A percentile compares a stretch with the other conserved stretches of the same genome.
phyloP scores from a whole-genome alignment of 257 asterid genomes.

The Solanum paucissectum region DNA sequence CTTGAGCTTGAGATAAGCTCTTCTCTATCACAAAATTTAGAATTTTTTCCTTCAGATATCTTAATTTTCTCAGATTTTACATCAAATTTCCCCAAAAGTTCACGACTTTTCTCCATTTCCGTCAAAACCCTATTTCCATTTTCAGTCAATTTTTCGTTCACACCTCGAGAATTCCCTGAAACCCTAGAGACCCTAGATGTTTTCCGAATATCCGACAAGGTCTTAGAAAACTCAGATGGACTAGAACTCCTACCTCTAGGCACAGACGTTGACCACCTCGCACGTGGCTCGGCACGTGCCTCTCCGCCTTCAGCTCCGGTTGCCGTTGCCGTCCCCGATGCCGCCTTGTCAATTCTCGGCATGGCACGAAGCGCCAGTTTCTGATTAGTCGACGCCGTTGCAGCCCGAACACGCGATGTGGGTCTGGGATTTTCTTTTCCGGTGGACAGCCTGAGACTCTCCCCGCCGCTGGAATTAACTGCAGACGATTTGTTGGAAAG shows the following conservation, averaged over 20 bases:
- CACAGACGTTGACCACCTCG: slow-evolving; percentile 49
- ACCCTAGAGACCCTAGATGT: slow-evolving; percentile 33
- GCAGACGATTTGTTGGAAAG: slow-evolving; percentile 25
- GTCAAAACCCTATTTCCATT: background rate
- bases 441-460: slow-evolving; percentile 12
- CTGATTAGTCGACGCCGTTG: slow-evolving; percentile 21
- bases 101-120: background rate
- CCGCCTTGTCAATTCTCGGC: slow-evolving; percentile 42
- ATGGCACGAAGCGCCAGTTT: slow-evolving; percentile 46
- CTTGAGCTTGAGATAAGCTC: slow-evolving; percentile 13
- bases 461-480: slow-evolving; percentile 1
- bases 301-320: slow-evolving; percentile 7
- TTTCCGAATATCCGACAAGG: slow-evolving; percentile 25
- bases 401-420: slow-evolving; percentile 37
- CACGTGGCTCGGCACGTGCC: slow-evolving; percentile 25
- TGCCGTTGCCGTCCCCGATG: slow-evolving; percentile 10
- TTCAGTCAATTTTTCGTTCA: slow-evolving; percentile 9
- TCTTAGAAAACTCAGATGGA: slow-evolving; percentile 47
- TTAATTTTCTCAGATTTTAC: slow-evolving; percentile 1
- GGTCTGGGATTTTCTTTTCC: slow-evolving; percentile 74
- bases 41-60: slow-evolving; percentile 1
- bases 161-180: slow-evolving; percentile 11
- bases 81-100: slow-evolving; percentile 2
- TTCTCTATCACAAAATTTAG: slow-evolving; percentile 10
- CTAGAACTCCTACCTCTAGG: slow-evolving; percentile 85